A percentile compares a stretch with the other conserved stretches of the same genome.
phyloP scores from a whole-genome alignment of 2,329 filamentous ascomycete species.

The Nothophoma quercina region DNA sequence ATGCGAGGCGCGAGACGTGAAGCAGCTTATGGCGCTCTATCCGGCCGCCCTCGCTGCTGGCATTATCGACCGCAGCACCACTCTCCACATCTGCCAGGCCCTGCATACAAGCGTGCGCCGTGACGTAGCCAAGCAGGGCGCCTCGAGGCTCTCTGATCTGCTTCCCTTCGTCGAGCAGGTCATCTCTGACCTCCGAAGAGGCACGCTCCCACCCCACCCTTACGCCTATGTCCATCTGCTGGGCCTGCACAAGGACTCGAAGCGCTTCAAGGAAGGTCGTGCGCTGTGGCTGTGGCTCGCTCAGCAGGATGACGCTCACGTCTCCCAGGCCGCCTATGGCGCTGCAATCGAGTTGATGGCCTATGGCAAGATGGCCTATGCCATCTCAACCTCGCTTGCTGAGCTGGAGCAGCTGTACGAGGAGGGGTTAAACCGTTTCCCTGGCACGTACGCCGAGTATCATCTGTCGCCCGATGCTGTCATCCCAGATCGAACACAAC shows the following conservation, averaged over 20 bases:
- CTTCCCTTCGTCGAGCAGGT: slow-evolving; percentile 49
- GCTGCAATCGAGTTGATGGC: slow-evolving; percentile 59
- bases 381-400: slow-evolving; percentile 47
- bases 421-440: slow-evolving; percentile 56
- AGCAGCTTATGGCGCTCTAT: slow-evolving; percentile 38
- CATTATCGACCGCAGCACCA: slow-evolving; percentile 30
- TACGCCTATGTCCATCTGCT: slow-evolving; percentile 56
- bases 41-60: slow-evolving; percentile 27
- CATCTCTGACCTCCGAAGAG: slow-evolving; percentile 50
- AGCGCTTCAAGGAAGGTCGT: slow-evolving; percentile 48
- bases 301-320: slow-evolving; percentile 51
- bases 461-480: slow-evolving; percentile 58
- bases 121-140: slow-evolving; percentile 5
- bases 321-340: slow-evolving; percentile 56
- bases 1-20: slow-evolving; percentile 23
- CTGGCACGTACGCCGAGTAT: slow-evolving; percentile 56
- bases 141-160: slow-evolving; percentile 14
- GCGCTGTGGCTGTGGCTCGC: slow-evolving; percentile 60
- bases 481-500: slow-evolving; percentile 51
- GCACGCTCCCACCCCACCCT: slow-evolving; percentile 46
- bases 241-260: slow-evolving; percentile 55
- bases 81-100: slow-evolving; percentile 44
- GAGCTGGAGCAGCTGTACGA: slow-evolving; percentile 57
- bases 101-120: slow-evolving; percentile 48
- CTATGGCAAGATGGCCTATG: slow-evolving; percentile 53